phyloP scores from a whole-genome alignment of 129 eudicot genomes.

The Flaveria linearis region DNA sequence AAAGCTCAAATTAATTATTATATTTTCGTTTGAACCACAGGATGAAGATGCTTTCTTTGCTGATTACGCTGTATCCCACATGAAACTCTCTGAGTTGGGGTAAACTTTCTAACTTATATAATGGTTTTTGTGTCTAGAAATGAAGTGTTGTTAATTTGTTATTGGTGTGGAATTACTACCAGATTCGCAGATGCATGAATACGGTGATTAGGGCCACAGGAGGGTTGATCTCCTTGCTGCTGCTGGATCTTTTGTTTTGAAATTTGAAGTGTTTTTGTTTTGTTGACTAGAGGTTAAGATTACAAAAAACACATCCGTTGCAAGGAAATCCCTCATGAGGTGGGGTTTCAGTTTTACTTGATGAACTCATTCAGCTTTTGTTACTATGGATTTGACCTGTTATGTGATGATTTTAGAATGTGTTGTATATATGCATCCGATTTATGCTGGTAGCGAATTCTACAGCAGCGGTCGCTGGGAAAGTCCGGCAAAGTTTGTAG shows the following conservation, averaged over 20 bases:
- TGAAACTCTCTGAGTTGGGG: slow-evolving; percentile 90
- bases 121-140: not conserved
- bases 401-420: no score
- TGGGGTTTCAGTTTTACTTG: not conserved
- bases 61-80: slow-evolving; percentile 76
- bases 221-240: not conserved
- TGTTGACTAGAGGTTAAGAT: not conserved
- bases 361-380: not conserved
- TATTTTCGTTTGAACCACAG: slow-evolving; percentile 37
- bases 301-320: not conserved
- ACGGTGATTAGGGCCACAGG: not conserved
- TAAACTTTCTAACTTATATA: slow-evolving; percentile 7
- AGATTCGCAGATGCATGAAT: slow-evolving; percentile 24
- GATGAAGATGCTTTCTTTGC: slow-evolving; percentile 84
- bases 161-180: not conserved
- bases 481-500: no score
- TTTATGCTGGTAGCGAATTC: no score
- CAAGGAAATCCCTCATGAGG: not conserved
- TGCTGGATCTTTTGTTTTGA: not conserved
- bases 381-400: not conserved
- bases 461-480: no score
- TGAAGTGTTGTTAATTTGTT: not conserved
- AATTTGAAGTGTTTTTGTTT: slow-evolving; percentile 5
- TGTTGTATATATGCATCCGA: no score
- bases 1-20: not conserved